These are phyloP conservation scores for Oryza meyeriana DNA, from an alignment of 176 grass and related monocot genomes.

Conservation along the genomic window DNA sequence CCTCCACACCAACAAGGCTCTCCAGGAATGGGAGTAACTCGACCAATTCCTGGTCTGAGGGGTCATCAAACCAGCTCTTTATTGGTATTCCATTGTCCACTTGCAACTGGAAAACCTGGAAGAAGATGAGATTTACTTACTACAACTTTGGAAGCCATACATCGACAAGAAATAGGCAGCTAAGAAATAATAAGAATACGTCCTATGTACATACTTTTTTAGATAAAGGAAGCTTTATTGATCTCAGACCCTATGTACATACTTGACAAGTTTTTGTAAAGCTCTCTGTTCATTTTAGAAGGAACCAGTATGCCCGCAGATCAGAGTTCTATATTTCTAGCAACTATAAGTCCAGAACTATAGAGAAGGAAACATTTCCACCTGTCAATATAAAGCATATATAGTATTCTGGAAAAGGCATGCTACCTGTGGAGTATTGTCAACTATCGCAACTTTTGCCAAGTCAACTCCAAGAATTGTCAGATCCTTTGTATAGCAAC, in stretches of 20 bases:
- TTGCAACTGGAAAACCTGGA: constrained; percentile 93
- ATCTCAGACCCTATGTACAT: neutral
- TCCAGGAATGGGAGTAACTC: constrained; percentile 86
- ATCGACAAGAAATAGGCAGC: neutral
- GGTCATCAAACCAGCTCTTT: constrained; percentile 96
- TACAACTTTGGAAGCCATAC: neutral
- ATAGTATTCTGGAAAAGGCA: constrained; percentile 19
- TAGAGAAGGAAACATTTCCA: constrained; percentile 2
- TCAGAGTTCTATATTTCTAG: neutral
- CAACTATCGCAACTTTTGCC: constrained; percentile 86
- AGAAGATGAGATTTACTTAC: constrained; percentile 8
- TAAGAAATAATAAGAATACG: neutral
- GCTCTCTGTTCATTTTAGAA: constrained; percentile 1
- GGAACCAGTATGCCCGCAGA: neutral
- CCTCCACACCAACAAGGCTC: constrained; percentile 65
- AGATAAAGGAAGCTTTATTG: no score
- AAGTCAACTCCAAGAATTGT: constrained; percentile 79
- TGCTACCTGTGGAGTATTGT: constrained; percentile 97
- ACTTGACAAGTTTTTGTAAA: neutral
- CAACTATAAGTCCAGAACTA: neutral
- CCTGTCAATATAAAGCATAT: neutral
- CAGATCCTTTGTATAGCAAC: constrained; percentile 90
- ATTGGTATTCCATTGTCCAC: constrained; percentile 97
- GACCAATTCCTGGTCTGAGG: constrained; percentile 68
- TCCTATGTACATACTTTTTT: neutral